These are phyloP conservation scores for Ziziphus jujuba DNA, from an alignment of 306 rosid genomes.

Conservation along the genomic window DNA sequence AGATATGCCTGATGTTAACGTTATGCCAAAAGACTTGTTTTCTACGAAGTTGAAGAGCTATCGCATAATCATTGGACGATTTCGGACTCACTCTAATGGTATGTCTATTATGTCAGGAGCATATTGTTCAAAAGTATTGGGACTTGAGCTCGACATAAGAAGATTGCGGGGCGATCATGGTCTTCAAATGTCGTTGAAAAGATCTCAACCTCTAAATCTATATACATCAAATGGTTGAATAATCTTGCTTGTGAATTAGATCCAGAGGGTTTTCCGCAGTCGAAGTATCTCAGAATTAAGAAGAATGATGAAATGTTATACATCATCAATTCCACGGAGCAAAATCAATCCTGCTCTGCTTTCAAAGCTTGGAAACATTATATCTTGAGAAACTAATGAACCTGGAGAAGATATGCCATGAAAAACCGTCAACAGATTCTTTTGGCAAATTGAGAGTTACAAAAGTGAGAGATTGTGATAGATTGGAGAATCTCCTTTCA, in stretches of 20 bases:
- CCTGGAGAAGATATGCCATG: conserved; percentile 39
- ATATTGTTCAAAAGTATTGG: not conserved
- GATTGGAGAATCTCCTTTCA: conserved; percentile 35
- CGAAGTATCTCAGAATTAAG: not conserved
- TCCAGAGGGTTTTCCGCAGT: not conserved
- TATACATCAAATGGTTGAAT: not conserved
- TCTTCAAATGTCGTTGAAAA: not conserved
- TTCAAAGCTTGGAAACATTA: conserved; percentile 34
- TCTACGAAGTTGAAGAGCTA: not conserved
- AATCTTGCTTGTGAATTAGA: not conserved
- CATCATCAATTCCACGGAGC: no score
- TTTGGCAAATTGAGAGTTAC: conserved; percentile 34
- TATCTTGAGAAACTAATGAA: conserved; percentile 27
- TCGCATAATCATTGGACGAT: not conserved
- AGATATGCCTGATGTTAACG: fast-evolving
- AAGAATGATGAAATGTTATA: not conserved
- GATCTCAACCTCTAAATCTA: not conserved
- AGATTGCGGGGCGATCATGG: not conserved
- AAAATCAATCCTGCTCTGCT: conserved; percentile 23
- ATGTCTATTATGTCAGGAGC: not conserved
- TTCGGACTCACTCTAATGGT: not conserved
- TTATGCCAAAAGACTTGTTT: not conserved
- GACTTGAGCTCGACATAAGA: no score
- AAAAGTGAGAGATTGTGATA: conserved; percentile 29
- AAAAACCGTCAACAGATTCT: conserved; percentile 24